Base-by-base conservation (phyloP, 176 grass and related monocot genomes). In the Eleusine coracana region DNA sequence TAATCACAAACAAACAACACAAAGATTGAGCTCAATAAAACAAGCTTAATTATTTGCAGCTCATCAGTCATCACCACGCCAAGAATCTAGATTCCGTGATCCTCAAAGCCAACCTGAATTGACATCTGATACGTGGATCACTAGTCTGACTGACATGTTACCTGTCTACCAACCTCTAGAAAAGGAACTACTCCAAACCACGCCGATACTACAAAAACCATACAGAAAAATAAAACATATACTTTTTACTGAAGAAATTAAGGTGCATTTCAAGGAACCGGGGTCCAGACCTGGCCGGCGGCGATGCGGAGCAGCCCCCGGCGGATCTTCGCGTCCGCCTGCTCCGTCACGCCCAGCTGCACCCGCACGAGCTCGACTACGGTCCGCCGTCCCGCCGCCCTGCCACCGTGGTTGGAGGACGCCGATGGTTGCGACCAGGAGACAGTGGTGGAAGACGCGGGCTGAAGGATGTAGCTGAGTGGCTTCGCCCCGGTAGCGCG, bases 381-480 rank as follows among this genome's bases (percentile, higher is more conserved):
- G 23, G 8, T 11, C n/a, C 59, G 59, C 59, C 59, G 10, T 3
- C 3, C 78, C 2, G 87, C 76, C 16, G 45, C 71, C 5, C 80
- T 70, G 3, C 64, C 41, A 52, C 66, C 20, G 64, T 77, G 75
- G 84, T 54, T 89, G 84, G 60, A 87, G 67, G 40, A 79, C 31
- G 31, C 31, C 31, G 31, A 80, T 0, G 86, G 42, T 0, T 1
- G 55, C 55, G 55, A 58, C 55, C 55, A 58, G 20, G 55, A 58
- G 55, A 7, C 20, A 7, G 55, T n/a, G 18, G 55, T n/a, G 20
- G 86, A 62, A 5, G 64, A 72, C 37, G 85, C 25, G 74, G 87
- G 70, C 59, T 92, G 92, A 13, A 91, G 87, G 44, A 86, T 95
- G 92, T 93, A 98, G 55, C 89, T 90, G 75, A 98, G 92, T 5